Conservation (phyloP, 192 early-diverging fungal species). For the Coemansia sp. region DNA sequence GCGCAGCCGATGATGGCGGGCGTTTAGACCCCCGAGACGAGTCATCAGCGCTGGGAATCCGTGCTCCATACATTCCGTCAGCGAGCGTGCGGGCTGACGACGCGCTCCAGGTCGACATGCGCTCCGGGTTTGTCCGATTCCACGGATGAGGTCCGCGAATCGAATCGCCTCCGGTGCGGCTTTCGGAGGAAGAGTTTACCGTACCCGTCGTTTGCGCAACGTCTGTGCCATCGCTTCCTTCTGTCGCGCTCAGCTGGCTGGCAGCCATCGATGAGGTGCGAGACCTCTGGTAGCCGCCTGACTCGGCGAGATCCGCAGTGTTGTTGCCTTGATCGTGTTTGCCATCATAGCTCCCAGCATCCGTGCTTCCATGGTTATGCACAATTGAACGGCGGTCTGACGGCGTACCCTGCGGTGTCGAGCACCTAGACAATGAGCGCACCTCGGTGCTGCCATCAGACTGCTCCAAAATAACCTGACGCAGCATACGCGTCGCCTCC, state of each 20-base stretch:
- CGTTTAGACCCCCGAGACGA: constrained; percentile 13
- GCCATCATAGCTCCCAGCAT: neutral
- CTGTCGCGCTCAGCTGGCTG: constrained; percentile 27
- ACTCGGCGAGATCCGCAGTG: neutral
- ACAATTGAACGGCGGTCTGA: neutral
- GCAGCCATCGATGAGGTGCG: constrained; percentile 32
- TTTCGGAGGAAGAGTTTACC: neutral
- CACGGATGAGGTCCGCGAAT: constrained; percentile 10
- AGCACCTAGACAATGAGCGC: neutral
- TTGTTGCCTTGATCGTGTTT: constrained; percentile 1
- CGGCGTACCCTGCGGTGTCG: neutral
- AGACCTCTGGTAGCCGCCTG: constrained; percentile 5
- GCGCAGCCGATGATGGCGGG: constrained; percentile 25
- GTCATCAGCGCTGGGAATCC: constrained; percentile 30
- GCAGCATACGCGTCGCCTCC: constrained; percentile 47
- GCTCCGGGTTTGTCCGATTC: constrained; percentile 26
- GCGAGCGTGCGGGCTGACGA: constrained; percentile 43
- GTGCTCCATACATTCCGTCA: constrained; percentile 17
- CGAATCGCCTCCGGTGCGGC: constrained; percentile 6
- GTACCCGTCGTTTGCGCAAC: neutral
- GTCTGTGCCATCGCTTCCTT: constrained; percentile 20
- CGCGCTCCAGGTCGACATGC: constrained; percentile 53
- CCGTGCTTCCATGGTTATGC: neutral
- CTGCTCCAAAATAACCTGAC: constrained; percentile 32
- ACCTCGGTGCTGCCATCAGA: constrained; percentile 9